Evolutionary conservation across 805 yeast species (phyloP).

Genomic region (Cyberlindnera xishuangbannaensis): DNA sequence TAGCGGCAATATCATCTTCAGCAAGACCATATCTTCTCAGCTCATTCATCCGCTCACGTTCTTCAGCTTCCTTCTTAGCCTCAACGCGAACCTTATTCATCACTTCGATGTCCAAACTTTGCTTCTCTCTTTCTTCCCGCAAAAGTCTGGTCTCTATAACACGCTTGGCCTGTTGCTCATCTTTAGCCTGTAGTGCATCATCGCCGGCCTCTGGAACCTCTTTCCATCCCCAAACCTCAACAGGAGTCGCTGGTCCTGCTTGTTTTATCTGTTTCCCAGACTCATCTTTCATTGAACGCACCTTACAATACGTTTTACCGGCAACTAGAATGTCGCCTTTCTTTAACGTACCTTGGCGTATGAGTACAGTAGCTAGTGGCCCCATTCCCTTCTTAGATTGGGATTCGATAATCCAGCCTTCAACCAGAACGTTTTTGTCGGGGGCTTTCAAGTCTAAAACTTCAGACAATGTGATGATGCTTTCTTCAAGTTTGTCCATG

Average conservation of each 20-base stretch:
- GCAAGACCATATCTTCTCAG: conserved; percentile 57
- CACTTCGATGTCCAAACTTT: conserved; percentile 58
- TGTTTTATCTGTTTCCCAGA: conserved; percentile 51
- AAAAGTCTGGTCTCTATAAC: conserved; percentile 63
- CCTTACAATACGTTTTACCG: conserved; percentile 82
- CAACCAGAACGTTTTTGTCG: conserved; percentile 41
- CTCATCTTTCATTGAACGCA: conserved; percentile 73
- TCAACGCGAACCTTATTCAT: conserved; percentile 64
- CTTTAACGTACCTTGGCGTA: conserved; percentile 71
- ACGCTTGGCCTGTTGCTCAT: conserved; percentile 68
- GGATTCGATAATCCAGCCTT: conserved; percentile 90
- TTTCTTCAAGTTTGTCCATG: conserved; percentile 86
- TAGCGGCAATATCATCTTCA: conserved; percentile 27
- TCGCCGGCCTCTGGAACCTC: conserved; percentile 91
- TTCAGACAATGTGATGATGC: conserved; percentile 80
- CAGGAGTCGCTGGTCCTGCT: conserved; percentile 88
- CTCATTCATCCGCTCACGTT: conserved; percentile 49
- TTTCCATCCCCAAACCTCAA: conserved; percentile 92
- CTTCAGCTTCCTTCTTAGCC: conserved; percentile 45
- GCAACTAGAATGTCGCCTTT: conserved; percentile 75
- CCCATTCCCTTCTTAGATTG: conserved; percentile 80
- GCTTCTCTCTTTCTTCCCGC: conserved; percentile 51
- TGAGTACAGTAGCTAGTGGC: conserved; percentile 75
- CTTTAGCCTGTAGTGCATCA: conserved; percentile 66
- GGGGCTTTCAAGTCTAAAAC: conserved; percentile 70